phyloP scores from a whole-genome alignment of 495 filamentous ascomycete species.

The Pseudevernia furfuracea region DNA sequence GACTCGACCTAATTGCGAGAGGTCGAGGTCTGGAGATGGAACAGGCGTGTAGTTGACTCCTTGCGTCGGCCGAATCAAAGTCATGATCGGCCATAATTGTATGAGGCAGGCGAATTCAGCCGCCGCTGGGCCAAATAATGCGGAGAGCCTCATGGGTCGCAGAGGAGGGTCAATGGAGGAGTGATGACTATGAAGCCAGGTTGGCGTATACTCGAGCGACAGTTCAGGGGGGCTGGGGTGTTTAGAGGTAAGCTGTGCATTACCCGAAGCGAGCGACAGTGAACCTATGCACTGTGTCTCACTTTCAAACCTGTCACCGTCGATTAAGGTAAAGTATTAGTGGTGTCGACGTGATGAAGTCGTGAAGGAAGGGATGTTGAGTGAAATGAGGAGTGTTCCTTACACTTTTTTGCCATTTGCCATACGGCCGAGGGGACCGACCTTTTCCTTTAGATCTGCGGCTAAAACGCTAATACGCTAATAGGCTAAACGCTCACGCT shows the following conservation, averaged over 20 bases:
- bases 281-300: conserved; percentile 16
- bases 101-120: conserved; percentile 40
- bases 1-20: conserved; percentile 72
- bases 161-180: conserved; percentile 36
- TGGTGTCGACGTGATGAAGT: not conserved
- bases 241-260: conserved; percentile 6
- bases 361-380: not conserved
- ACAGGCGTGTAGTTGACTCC: conserved; percentile 66
- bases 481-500: too few species aligned
- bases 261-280: conserved; percentile 11
- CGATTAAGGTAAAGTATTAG: conserved; percentile 6
- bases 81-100: conserved; percentile 33
- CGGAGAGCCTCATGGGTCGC: conserved; percentile 47
- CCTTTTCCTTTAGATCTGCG: conserved; percentile 10
- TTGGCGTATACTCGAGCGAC: conserved; percentile 7
- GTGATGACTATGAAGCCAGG: conserved; percentile 16
- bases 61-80: conserved; percentile 38
- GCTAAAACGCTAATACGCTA: too few species aligned
- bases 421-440: too few species aligned
- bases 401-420: too few species aligned
- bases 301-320: conserved; percentile 6
- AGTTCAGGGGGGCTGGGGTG: conserved; percentile 17
- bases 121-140: conserved; percentile 50
- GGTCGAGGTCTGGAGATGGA: conserved; percentile 70
- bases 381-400: conserved; percentile 10